Evolutionary conservation across 805 yeast species (phyloP), one percentile per base, ranked within the genome.

Genomic region (Blastobotrys robertii): DNA sequence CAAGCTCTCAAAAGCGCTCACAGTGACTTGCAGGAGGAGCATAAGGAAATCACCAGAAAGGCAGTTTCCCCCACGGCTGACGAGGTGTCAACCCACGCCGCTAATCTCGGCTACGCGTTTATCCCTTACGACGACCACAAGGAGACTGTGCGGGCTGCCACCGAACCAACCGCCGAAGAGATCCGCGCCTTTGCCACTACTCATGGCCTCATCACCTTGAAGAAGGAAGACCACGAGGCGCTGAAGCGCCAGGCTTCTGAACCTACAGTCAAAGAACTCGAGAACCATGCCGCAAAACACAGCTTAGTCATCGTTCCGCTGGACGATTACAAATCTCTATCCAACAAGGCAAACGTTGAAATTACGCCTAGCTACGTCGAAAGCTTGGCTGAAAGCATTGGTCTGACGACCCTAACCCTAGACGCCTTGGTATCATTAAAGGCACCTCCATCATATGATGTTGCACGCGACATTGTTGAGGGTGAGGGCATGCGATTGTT

Each of bases 401-500:
- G 60, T 4, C 36, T 54, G 15, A 42, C 47, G 5, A 48, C 46
- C 1, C 12, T 56, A 19, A 28, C 48, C 7, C n/a, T 34, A 3
- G 31, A 35, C 2, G 58, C 45, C 31, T 47, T 48, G 10, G 39
- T 32, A 4, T 30, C 30, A 28, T 37, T 54, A 28, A 34, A 38
- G 30, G 38, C 38, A 3, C 53, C 54, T 1, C 39, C 52, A 5
- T 16, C 45, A 13, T 42, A 40, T 5, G 64, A 64, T 1, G 49
- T 51, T 2, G 25, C 60, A 4, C 53, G 54, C 4, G 50, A 55
- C 16, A 44, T 63, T 34, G 52, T 48, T n/a, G 49, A 53, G 12
- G 58, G 54, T 3, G 49, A 55, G 14, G 64, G 57, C 2, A 52
- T 48, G 10, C 44, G 39, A 14, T 37, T 62, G n/a, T 38, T 62